Percentiles rank a stretch among this genome's conserved stretches.
phyloP scores from a whole-genome alignment of 352 stramenopile genomes.

The Phytopythium sindhum region DNA sequence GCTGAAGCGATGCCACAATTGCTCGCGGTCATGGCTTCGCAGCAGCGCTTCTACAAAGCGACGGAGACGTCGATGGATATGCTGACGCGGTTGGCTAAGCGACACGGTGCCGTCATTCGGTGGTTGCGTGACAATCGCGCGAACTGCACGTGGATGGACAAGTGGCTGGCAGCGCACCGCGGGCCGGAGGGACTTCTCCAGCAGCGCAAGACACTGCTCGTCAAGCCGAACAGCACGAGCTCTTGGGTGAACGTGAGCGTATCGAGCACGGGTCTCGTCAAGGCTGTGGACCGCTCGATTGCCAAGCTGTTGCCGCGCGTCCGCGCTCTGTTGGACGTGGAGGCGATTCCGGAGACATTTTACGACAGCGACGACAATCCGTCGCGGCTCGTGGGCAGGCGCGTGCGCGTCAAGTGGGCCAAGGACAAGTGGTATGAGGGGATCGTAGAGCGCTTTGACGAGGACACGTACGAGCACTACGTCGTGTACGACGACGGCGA shows the following conservation, averaged over 20 bases:
- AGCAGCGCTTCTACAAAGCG: slow-evolving; percentile 86
- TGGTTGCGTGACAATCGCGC: slow-evolving; percentile 68
- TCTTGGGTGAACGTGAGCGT: slow-evolving; percentile 72
- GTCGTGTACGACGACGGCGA: slow-evolving; percentile 87
- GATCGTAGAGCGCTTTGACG: slow-evolving; percentile 70
- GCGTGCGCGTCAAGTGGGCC: slow-evolving; percentile 85
- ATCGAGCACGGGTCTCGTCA: slow-evolving; percentile 48
- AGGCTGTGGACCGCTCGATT: slow-evolving; percentile 60
- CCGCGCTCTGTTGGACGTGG: slow-evolving; percentile 41
- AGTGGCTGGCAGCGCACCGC: slow-evolving; percentile 73
- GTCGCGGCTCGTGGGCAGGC: slow-evolving; percentile 73
- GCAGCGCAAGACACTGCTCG: slow-evolving; percentile 68
- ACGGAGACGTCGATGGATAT: slow-evolving; percentile 86
- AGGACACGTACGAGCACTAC: slow-evolving; percentile 76
- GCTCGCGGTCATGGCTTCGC: slow-evolving; percentile 74
- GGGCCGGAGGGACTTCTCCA: slow-evolving; percentile 66
- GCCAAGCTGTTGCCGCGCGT: slow-evolving; percentile 58
- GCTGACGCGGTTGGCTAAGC: slow-evolving; percentile 78
- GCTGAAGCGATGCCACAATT: slow-evolving; percentile 68
- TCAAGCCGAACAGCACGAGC: slow-evolving; percentile 84
- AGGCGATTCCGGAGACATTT: slow-evolving; percentile 55
- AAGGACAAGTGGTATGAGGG: slow-evolving; percentile 90
- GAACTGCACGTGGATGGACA: slow-evolving; percentile 80
- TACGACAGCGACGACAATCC: slow-evolving; percentile 90
- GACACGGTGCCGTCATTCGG: slow-evolving; percentile 48